Percentiles rank a stretch among this genome's conserved stretches.
Conservation (phyloP, 352 stramenopile species). For the Phytophthora palmivora region DNA sequence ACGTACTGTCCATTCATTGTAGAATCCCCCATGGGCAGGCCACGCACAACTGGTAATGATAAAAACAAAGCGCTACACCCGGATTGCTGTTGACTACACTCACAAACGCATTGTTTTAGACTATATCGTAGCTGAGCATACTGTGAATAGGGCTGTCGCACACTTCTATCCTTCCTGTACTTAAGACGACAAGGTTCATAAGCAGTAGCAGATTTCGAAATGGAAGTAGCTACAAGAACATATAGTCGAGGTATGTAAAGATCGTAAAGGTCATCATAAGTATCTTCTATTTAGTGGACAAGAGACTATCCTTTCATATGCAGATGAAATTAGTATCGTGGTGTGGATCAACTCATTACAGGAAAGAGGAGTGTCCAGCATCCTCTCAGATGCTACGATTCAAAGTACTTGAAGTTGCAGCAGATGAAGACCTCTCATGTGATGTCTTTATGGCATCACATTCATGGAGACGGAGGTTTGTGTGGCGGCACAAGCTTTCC, state of each 20-base stretch:
- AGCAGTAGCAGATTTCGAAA: slow-evolving; percentile 8
- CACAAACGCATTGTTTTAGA: slow-evolving; percentile 4
- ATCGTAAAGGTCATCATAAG: background rate
- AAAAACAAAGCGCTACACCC: slow-evolving; percentile 3
- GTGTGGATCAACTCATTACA: slow-evolving; percentile 1
- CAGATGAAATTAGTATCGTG: background rate
- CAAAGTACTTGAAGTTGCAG: slow-evolving; percentile 8
- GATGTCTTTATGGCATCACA: slow-evolving; percentile 4
- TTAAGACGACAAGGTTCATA: background rate
- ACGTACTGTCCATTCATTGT: background rate
- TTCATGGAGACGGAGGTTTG: slow-evolving; percentile 5
- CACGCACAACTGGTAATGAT: slow-evolving; percentile 5
- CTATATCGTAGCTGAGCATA: background rate
- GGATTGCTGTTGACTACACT: slow-evolving; percentile 12
- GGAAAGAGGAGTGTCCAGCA: background rate
- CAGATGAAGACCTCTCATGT: background rate
- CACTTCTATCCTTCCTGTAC: slow-evolving; percentile 2
- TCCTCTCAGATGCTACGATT: slow-evolving; percentile 2
- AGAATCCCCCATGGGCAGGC: slow-evolving; percentile 1
- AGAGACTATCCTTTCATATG: slow-evolving; percentile 5
- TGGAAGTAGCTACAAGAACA: slow-evolving; percentile 3
- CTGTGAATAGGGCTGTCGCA: background rate
- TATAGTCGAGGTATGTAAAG: background rate
- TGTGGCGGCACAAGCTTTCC: slow-evolving; percentile 7
- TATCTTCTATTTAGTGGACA: background rate